A percentile compares a stretch with the other conserved stretches of the same genome.
Evolutionary conservation across 805 yeast genomes (phyloP).

Genomic region (Candida ovalis): DNA sequence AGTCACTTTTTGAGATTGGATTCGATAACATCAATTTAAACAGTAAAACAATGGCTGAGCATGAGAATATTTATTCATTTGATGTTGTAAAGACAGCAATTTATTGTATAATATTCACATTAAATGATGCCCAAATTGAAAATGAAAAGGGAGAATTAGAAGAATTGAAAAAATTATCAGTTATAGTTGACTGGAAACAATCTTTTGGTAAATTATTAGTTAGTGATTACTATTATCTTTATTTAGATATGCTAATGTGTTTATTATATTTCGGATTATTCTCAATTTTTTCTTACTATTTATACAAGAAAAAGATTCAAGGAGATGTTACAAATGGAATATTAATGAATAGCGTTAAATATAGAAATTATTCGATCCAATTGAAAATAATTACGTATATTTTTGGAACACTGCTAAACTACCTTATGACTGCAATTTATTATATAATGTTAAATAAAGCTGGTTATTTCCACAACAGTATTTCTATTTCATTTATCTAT

Average conservation of each 20-base stretch:
- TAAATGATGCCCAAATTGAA: conserved; percentile 8
- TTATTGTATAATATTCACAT: conserved; percentile 26
- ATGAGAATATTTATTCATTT: conserved; percentile 9
- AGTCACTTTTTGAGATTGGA: conserved; percentile 11
- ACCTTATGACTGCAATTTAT: conserved; percentile 13
- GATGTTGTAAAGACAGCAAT: conserved; percentile 18
- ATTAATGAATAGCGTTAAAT: conserved; percentile 13
- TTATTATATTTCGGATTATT: conserved; percentile 18
- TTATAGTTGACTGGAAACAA: conserved; percentile 31
- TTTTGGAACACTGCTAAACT: conserved; percentile 16
- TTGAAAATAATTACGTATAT: conserved; percentile 23
- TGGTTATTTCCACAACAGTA: conserved; percentile 24
- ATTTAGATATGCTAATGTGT: conserved; percentile 19
- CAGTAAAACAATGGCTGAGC: conserved; percentile 2
- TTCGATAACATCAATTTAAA: conserved; percentile 16
- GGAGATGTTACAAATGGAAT: conserved; percentile 19
- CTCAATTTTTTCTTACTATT: conserved; percentile 12
- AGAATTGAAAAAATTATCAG: conserved; percentile 6
- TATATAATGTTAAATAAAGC: conserved; percentile 20
- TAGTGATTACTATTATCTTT: conserved; percentile 27
- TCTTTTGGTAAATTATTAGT: conserved; percentile 28
- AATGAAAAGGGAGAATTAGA: neutral
- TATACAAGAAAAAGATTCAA: conserved; percentile 9
- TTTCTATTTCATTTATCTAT: conserved; percentile 19
- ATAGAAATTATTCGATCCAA: conserved; percentile 24